Base-by-base conservation (phyloP, 331 rosid species). In the Prunus yedoensis region DNA sequence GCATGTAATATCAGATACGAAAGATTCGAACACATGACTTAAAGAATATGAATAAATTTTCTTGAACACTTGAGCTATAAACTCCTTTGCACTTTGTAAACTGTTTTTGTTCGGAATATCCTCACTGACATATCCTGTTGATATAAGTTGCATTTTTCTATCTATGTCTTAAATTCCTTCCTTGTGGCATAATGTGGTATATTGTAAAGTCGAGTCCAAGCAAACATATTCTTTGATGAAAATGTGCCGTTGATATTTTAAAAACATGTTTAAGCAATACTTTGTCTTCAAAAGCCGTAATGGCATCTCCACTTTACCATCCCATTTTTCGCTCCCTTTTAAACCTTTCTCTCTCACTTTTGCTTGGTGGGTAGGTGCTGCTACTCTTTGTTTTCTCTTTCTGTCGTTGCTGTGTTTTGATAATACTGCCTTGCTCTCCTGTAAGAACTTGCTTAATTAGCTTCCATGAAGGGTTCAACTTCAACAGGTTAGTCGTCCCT, bases 261-360 rank as follows among this genome's bases (percentile, higher is more conserved):
- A 73, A 43, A 15, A 56, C 18, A 17, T 27, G 64, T 65, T 30
- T 11, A 47, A 41, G 32, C 57, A 50, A 43, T 71, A 28, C 84
- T 49, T 49, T 59, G 50, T 50, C 60, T 45, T 35, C 63, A 64
- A 74, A 80, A 17, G 75, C 75, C 41, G 80, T 74, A 10, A 78
- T 83, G 75, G 87, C 73, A 74, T 85, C 83, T 85, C 87, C 85
- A 82, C 87, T 82, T 68, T 60, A 11, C 63, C 69, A 70, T 18
- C 71, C 23, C 28, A 21, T 32, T 13, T 70, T 47, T 59, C 74
- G 20, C 62, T 73, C 54, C 65, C 21, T 35, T 17, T 38, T 56
- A 57, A n/a, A 9, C 17, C 25, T 35, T 16, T 53, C 73, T 65
- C 20, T 18, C 3, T 38, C 32, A 27, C 23, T 51, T 4, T 32